phyloP scores from a whole-genome alignment of 805 yeast species.

The Candida wancherniae region DNA sequence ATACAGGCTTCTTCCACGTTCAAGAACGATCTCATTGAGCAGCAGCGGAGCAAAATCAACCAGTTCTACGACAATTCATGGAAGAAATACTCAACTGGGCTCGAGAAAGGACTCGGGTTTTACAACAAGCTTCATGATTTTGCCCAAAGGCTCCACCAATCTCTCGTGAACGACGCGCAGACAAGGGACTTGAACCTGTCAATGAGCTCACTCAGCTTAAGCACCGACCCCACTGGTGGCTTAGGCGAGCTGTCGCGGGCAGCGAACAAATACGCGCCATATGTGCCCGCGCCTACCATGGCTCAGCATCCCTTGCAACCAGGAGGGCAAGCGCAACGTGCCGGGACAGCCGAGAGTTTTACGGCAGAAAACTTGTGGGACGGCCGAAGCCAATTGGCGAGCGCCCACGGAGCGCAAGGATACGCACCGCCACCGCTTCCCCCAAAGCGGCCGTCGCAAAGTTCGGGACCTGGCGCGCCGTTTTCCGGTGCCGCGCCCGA shows the following conservation, averaged over 20 bases:
- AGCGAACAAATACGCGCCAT: too few species aligned
- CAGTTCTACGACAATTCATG: slow-evolving; percentile 50
- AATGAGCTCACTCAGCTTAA: slow-evolving; percentile 10
- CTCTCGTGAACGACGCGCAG: slow-evolving; percentile 17
- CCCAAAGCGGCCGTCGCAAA: slow-evolving; percentile 20
- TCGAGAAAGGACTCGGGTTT: slow-evolving; percentile 56
- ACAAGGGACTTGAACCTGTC: slow-evolving; percentile 5
- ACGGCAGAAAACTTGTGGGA: too few species aligned
- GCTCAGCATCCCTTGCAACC: too few species aligned
- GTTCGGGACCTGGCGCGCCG: background rate
- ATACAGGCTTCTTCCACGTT: slow-evolving; percentile 40
- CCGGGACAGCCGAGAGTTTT: too few species aligned
- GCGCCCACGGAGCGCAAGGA: too few species aligned
- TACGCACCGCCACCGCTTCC: slow-evolving; percentile 15
- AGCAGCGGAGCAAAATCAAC: slow-evolving; percentile 34
- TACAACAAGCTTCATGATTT: slow-evolving; percentile 48
- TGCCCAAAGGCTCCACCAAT: slow-evolving; percentile 24
- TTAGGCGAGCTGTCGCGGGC: too few species aligned
- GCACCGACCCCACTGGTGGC: slow-evolving; percentile 5
- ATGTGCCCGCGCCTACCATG: too few species aligned
- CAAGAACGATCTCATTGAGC: slow-evolving; percentile 29
- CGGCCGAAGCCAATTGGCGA: too few species aligned
- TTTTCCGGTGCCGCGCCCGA: background rate
- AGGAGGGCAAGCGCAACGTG: too few species aligned
- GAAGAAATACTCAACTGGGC: slow-evolving; percentile 54